Conservation (phyloP, 2,329 filamentous ascomycete species). For the Penicillium concentricum region DNA sequence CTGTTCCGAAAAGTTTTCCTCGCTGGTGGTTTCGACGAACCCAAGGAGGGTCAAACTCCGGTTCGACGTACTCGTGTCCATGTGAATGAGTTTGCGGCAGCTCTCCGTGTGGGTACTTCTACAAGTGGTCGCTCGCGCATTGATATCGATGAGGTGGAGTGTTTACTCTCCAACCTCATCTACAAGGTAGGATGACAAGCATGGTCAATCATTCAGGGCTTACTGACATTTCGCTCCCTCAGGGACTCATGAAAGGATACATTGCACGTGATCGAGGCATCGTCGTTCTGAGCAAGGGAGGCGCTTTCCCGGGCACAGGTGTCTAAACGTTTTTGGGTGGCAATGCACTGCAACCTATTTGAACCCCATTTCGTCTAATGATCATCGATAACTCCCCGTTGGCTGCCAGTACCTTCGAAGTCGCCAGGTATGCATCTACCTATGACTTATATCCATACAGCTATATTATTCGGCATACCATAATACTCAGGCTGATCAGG, state of each 20-base stretch:
- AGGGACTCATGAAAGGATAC: constrained; percentile 97
- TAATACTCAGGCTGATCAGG: neutral
- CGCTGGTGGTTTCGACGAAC: constrained; percentile 74
- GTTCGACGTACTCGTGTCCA: constrained; percentile 72
- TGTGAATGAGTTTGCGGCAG: constrained; percentile 79
- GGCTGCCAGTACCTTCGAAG: neutral
- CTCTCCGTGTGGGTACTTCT: constrained; percentile 69
- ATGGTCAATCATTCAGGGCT: neutral
- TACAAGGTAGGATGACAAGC: constrained; percentile 73
- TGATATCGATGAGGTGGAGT: constrained; percentile 93
- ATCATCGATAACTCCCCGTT: neutral
- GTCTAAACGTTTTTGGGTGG: constrained; percentile 41
- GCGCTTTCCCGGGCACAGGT: constrained; percentile 90
- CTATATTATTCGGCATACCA: neutral
- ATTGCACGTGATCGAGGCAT: constrained; percentile 87
- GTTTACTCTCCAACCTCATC: constrained; percentile 91
- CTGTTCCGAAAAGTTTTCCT: constrained; percentile 89
- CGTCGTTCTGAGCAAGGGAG: constrained; percentile 88
- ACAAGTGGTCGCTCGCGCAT: constrained; percentile 55
- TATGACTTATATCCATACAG: neutral
- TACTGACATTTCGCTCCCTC: constrained; percentile 19
- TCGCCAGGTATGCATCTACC: neutral
- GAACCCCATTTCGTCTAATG: neutral
- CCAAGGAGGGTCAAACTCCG: constrained; percentile 65
- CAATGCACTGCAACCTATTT: neutral